phyloP scores from a whole-genome alignment of 1,284 basidiomycete species.

The Caloboletus firmus region DNA sequence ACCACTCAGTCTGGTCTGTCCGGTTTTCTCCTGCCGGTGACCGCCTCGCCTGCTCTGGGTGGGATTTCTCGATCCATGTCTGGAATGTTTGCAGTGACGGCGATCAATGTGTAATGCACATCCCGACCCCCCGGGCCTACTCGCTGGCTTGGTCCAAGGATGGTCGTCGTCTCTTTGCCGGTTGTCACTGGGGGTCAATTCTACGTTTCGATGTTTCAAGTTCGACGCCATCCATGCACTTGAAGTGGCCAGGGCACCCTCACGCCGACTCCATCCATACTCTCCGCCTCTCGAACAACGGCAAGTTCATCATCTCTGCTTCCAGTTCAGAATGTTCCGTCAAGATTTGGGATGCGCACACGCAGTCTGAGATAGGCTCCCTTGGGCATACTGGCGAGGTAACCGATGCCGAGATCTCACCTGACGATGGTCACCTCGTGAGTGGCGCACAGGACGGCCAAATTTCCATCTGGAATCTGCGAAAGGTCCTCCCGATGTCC shows the following conservation, averaged over 20 bases:
- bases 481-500: background rate
- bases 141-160: conserved; percentile 26
- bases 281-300: conserved; percentile 21
- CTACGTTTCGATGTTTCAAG: conserved; percentile 12
- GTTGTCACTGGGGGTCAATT: conserved; percentile 15
- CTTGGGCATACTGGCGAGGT: conserved; percentile 16
- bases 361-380: conserved; percentile 2
- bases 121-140: conserved; percentile 3
- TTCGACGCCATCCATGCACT: background rate
- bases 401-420: conserved; percentile 11
- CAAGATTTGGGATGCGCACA: conserved; percentile 20
- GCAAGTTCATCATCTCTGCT: conserved; percentile 24
- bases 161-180: conserved; percentile 18
- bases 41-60: conserved; percentile 15
- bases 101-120: background rate
- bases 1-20: conserved; percentile 9
- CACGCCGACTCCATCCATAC: conserved; percentile 17
- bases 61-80: conserved; percentile 10
- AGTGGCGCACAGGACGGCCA: conserved; percentile 6
- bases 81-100: conserved; percentile 3
- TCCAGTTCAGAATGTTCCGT: conserved; percentile 13
- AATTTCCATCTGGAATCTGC: conserved; percentile 18
- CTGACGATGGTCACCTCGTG: conserved; percentile 14
- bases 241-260: conserved; percentile 8
- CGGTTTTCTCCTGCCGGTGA: conserved; percentile 23